Percentiles rank a stretch among this genome's conserved stretches.
Evolutionary conservation across 148 eudicot genomes (phyloP).

Genomic region (Chenopodium album): DNA sequence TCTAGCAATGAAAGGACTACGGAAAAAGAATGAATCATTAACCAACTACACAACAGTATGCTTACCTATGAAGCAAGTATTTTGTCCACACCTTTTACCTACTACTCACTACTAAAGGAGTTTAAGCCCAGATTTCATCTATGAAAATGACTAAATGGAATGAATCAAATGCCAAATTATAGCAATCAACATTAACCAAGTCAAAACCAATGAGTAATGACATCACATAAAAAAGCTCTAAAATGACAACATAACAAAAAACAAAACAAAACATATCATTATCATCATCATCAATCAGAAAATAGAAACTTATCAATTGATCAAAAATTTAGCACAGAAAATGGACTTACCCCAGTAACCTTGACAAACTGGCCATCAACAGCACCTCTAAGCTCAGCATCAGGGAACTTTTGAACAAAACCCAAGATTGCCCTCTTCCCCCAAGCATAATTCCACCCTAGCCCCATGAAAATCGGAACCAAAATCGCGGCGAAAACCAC

Average conservation of each 20-base stretch:
- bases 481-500: slow-evolving; percentile 63
- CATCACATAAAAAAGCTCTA: not conserved
- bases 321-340: not conserved
- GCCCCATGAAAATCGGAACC: slow-evolving; percentile 38
- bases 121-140: not conserved
- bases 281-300: slow-evolving; percentile 6
- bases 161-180: not conserved
- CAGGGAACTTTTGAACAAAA: slow-evolving; percentile 53
- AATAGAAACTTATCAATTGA: not conserved
- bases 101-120: not conserved
- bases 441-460: slow-evolving; percentile 66
- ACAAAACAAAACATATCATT: slow-evolving; percentile 1
- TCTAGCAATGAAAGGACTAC: not conserved
- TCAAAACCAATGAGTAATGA: slow-evolving; percentile 14
- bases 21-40: not conserved
- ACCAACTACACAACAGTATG: not conserved
- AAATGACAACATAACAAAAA: slow-evolving; percentile 9
- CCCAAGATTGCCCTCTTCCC: slow-evolving; percentile 50
- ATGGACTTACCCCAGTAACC: slow-evolving; percentile 87
- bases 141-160: not conserved
- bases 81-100: not conserved
- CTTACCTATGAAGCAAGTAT: not conserved
- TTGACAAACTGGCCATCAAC: slow-evolving; percentile 91
- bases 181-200: slow-evolving; percentile 15
- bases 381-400: slow-evolving; percentile 87